Evolutionary conservation across 495 filamentous ascomycete genomes (phyloP).

Genomic region (Cetradonia linearis): DNA sequence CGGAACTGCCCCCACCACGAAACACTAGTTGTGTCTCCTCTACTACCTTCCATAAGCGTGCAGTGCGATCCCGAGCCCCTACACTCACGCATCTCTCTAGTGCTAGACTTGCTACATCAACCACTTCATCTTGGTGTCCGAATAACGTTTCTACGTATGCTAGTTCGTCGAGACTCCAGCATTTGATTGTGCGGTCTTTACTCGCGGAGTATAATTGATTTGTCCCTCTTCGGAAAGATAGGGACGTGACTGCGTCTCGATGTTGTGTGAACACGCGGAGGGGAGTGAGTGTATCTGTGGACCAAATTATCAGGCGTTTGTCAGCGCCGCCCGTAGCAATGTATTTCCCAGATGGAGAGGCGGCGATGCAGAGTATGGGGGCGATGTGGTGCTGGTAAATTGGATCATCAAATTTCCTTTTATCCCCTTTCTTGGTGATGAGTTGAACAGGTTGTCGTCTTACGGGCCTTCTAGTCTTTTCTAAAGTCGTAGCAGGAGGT

Average conservation of each 20-base stretch:
- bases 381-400: slow-evolving; percentile 64
- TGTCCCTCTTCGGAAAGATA: slow-evolving; percentile 78
- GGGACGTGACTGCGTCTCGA: slow-evolving; percentile 70
- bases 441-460: slow-evolving; percentile 63
- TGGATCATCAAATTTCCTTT: slow-evolving; percentile 49
- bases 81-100: slow-evolving; percentile 85
- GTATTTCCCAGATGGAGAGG: slow-evolving; percentile 79
- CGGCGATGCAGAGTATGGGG: slow-evolving; percentile 70
- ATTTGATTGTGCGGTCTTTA: slow-evolving; percentile 80
- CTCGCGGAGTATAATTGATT: slow-evolving; percentile 86
- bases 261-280: slow-evolving; percentile 83
- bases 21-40: slow-evolving; percentile 95
- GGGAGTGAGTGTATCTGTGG: slow-evolving; percentile 64
- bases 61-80: slow-evolving; percentile 81
- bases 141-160: slow-evolving; percentile 94
- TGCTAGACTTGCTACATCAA: slow-evolving; percentile 69
- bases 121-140: slow-evolving; percentile 85
- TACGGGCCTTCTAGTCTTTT: slow-evolving; percentile 52
- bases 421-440: slow-evolving; percentile 52
- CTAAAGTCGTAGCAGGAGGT: slow-evolving; percentile 36
- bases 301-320: slow-evolving; percentile 74
- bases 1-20: slow-evolving; percentile 53
- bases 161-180: slow-evolving; percentile 73
- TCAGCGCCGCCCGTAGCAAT: slow-evolving; percentile 84
- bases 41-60: slow-evolving; percentile 92